Conservation (phyloP, 176 grass and related monocot species). For the Musa schizocarpa region DNA sequence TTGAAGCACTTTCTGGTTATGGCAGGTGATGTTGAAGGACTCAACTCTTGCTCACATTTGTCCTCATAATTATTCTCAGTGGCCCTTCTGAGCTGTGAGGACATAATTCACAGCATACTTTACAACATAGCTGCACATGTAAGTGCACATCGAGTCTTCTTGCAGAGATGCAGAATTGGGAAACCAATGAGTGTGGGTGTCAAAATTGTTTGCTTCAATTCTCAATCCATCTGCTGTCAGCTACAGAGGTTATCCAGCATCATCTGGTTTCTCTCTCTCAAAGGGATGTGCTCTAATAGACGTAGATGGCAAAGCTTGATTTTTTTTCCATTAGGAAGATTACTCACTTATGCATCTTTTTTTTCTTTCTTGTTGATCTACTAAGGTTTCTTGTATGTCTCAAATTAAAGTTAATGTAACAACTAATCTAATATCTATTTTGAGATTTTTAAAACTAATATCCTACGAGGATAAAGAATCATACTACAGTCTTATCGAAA, state of each 20-base stretch:
- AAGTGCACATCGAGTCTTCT: neutral
- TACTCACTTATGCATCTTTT: too few relatives aligned
- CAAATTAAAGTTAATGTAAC: too few relatives aligned
- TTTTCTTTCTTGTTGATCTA: too few relatives aligned
- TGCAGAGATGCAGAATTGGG: neutral
- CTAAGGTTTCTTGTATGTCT: too few relatives aligned
- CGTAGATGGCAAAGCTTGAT: too few relatives aligned
- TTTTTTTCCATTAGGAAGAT: too few relatives aligned
- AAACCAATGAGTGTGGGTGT: neutral
- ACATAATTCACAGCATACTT: neutral
- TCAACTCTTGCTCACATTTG: neutral
- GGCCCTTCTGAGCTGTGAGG: neutral
- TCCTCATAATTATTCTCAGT: conserved; percentile 6
- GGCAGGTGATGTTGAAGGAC: neutral
- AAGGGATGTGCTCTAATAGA: neutral
- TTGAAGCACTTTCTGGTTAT: neutral
- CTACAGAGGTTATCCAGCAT: neutral
- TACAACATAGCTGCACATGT: neutral
- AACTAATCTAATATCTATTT: too few relatives aligned
- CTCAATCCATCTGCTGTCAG: neutral
- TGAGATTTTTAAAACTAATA: too few relatives aligned
- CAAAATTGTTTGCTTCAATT: neutral
- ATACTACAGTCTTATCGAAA: too few relatives aligned
- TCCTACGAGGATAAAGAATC: too few relatives aligned
- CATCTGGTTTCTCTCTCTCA: neutral